phyloP scores from a whole-genome alignment of 1,284 basidiomycete genomes.

The Somion occarium region DNA sequence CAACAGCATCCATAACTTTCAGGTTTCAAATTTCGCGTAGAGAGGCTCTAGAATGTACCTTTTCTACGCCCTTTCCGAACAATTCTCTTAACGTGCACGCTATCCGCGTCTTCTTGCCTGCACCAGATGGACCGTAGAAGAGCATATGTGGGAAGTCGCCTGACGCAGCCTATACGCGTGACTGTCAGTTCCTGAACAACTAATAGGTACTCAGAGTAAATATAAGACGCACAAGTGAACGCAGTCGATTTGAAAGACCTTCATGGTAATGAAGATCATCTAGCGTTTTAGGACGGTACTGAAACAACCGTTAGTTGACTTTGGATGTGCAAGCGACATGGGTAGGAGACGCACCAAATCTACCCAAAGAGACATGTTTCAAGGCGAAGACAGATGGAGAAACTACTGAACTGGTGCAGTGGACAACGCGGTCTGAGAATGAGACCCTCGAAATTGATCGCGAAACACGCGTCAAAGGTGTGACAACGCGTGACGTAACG shows the following conservation, averaged over 20 bases:
- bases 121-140: slow-evolving; percentile 96
- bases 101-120: slow-evolving; percentile 98
- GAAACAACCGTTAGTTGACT: slow-evolving; percentile 3
- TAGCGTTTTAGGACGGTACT: slow-evolving; percentile 87
- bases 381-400: background rate
- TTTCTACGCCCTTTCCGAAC: slow-evolving; percentile 91
- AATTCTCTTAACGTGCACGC: slow-evolving; percentile 85
- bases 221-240: slow-evolving; percentile 60
- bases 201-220: background rate
- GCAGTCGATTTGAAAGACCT: slow-evolving; percentile 76
- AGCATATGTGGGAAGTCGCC: slow-evolving; percentile 98
- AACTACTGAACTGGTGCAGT: background rate
- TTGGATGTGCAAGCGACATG: slow-evolving; percentile 8
- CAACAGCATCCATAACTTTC: background rate
- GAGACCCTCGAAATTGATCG: background rate
- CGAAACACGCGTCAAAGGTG: background rate
- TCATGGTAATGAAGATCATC: slow-evolving; percentile 89
- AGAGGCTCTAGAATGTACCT: slow-evolving; percentile 60
- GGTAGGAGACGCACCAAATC: slow-evolving; percentile 54
- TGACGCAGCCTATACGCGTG: slow-evolving; percentile 59
- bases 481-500: slow-evolving; percentile 6
- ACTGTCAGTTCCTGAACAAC: background rate
- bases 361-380: slow-evolving; percentile 83
- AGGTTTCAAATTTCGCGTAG: no score
- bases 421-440: no score